Base-by-base conservation (phyloP, 1,139 yeast species). In the Nakaseomyces nivariensis region DNA sequence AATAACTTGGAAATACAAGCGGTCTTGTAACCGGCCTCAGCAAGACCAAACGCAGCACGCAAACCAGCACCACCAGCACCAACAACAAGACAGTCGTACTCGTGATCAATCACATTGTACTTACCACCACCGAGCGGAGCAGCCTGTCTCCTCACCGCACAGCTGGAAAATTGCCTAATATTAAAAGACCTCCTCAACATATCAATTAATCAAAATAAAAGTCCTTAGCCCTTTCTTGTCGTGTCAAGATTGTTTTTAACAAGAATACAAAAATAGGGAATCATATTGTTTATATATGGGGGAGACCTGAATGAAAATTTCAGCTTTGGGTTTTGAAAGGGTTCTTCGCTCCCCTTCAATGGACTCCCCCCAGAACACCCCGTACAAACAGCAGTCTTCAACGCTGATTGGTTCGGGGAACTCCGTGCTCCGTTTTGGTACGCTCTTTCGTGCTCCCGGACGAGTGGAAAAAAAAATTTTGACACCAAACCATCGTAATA, bases 1-100 rank as follows among this genome's bases (percentile, higher is more conserved):
- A 92, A 92, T 63, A 92, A 80, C 74, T 92, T 92, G 60, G 97
- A 84, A 63, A 92, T 81, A 80, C 98, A 92, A 38, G 98, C 98
- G 49, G 97, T 92, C 72, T 92, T 92, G 77, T 77, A 92, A 47
- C 98, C 98, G 53, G 95, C 97, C 66, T 88, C 90, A 51, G 97
- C 96, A 56, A 92, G 78, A 55, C 98, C 98, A 62, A 90, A 92
- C 38, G 98, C 97, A 44, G 98, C 98, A 74, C 98, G 83, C 56
- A 92, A 77, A 67, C 98, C 98, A 47, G 98, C 98, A 69, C 98
- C 98, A 64, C 98, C 98, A 50, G 97, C 98, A 65, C 98, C 98
- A 51, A 92, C 92, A 55, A 92, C 98, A 50, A 92, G 81, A 76
- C 96, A 89, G 73, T 92, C 98, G 72, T 92, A 92, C 71, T 92